Conservation (phyloP, 352 stramenopile genomes). For the Phytophthora fragariae region DNA sequence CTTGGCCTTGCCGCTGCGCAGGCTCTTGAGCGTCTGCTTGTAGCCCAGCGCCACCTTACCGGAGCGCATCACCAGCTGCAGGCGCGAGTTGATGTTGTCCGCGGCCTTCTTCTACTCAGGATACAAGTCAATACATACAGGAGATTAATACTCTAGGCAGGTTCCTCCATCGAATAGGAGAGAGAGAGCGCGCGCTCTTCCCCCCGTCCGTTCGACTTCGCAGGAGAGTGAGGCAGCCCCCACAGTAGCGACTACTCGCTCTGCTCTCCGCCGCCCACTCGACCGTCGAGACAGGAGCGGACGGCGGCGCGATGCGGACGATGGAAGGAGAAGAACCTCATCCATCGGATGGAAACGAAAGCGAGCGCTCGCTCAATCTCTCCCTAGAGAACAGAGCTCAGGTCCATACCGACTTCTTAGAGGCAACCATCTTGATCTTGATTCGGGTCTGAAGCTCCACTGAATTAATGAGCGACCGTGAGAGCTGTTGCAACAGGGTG, state of each 20-base stretch:
- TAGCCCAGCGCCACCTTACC: constrained; percentile 99
- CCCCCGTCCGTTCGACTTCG: constrained; percentile 46
- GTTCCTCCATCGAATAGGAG: constrained; percentile 43
- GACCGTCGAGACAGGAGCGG: constrained; percentile 3
- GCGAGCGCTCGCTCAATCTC: constrained; percentile 7
- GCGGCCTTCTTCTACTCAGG: constrained; percentile 96
- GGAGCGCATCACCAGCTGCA: constrained; percentile 99
- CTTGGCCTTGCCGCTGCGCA: constrained; percentile 97
- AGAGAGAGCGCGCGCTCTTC: constrained; percentile 11
- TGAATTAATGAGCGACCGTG: constrained; percentile 42
- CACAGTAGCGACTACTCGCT: background rate
- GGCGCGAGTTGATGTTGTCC: constrained; percentile 99
- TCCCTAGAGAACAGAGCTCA: constrained; percentile 20
- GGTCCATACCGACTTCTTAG: constrained; percentile 92
- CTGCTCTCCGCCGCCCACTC: constrained; percentile 3
- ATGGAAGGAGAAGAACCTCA: constrained; percentile 43
- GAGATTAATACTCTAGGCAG: constrained; percentile 33
- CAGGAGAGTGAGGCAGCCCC: constrained; percentile 27
- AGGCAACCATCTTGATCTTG: constrained; percentile 85
- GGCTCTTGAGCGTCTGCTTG: constrained; percentile 98
- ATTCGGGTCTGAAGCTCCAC: constrained; percentile 80
- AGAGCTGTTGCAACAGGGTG: no score
- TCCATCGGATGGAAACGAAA: constrained; percentile 56
- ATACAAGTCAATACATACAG: background rate
- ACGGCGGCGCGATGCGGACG: background rate